Conservation (phyloP, 768 basidiomycete species). For the Chalciporus piperatus region DNA sequence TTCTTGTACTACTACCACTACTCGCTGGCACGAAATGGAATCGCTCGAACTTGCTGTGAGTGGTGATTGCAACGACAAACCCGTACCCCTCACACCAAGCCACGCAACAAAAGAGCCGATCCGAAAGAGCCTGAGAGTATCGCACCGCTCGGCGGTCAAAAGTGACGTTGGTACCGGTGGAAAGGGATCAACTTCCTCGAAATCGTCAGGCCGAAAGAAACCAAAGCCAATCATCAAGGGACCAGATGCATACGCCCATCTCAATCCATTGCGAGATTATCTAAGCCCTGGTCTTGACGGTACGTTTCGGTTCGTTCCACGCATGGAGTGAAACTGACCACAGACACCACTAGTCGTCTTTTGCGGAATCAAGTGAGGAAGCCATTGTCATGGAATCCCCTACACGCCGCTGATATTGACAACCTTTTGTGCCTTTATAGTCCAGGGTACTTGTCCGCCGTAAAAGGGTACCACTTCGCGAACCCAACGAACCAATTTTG, state of each 20-base stretch:
- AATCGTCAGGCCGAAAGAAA: constrained; percentile 13
- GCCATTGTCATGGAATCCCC: not conserved
- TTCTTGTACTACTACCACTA: too few species aligned
- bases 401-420: not conserved
- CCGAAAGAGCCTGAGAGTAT: not conserved
- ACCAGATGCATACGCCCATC: constrained; percentile 52
- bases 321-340: not conserved
- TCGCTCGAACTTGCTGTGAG: too few species aligned
- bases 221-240: constrained; percentile 44
- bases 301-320: constrained; percentile 27
- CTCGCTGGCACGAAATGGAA: too few species aligned
- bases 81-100: not conserved
- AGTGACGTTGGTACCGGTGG: not conserved
- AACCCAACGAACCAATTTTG: constrained; percentile 84
- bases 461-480: constrained; percentile 75
- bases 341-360: constrained; percentile 57
- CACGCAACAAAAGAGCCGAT: not conserved
- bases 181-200: not conserved
- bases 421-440: constrained; percentile 30
- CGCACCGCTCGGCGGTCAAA: not conserved
- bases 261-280: constrained; percentile 51
- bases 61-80: too few species aligned
- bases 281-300: constrained; percentile 55
- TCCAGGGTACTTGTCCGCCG: constrained; percentile 66
- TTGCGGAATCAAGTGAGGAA: constrained; percentile 79